Evolutionary conservation across 495 filamentous ascomycete genomes (phyloP), one percentile per base, ranked within the genome.

Genomic region (Podospora sp.): DNA sequence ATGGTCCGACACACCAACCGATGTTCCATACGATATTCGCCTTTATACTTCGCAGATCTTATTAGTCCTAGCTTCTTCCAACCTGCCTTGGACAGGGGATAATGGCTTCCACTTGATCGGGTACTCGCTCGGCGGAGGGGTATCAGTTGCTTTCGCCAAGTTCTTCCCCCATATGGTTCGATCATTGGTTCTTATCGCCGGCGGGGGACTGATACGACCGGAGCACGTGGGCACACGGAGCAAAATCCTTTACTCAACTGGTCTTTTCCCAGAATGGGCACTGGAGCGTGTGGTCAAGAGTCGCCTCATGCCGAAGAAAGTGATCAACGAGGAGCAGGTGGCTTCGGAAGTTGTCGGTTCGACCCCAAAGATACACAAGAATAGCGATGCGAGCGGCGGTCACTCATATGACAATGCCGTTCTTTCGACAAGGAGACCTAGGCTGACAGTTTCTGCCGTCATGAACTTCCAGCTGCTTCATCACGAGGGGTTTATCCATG

Each of bases 121-220:
- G 0, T 97, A 94, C 75, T 94, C 91, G 0, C 83, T 97, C 11
- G 92, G 93, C 24, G 93, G 93, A 49, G 91, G 88, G 16, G 85
- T 97, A 35, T 85, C 87, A 2, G 88, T 87, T 2, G 79, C 86
- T 14, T 95, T 96, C 72, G 87, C 91, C 0, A 83, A 85, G 6
- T 86, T 84, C 69, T 92, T 93, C 71, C 86, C 91, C 0, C 72
- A 85, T 11, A 84, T 92, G 62, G 75, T 96, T 18, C 82, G 83
- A n/a, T 85, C 85, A 9, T 73, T 96, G n/a, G 81, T 93, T 5
- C 83, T 96, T 16, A 80, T 97, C 26, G 91, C 92, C 0, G 90
- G 92, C 0, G 81, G 87, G 0, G 93, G 93, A 20, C 66, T 84
- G 20, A 78, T 84, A 46, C 73, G 81, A 25, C 50, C 46, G 18